Base-by-base conservation (phyloP, 1,139 yeast species). In the Pichia sp. region DNA sequence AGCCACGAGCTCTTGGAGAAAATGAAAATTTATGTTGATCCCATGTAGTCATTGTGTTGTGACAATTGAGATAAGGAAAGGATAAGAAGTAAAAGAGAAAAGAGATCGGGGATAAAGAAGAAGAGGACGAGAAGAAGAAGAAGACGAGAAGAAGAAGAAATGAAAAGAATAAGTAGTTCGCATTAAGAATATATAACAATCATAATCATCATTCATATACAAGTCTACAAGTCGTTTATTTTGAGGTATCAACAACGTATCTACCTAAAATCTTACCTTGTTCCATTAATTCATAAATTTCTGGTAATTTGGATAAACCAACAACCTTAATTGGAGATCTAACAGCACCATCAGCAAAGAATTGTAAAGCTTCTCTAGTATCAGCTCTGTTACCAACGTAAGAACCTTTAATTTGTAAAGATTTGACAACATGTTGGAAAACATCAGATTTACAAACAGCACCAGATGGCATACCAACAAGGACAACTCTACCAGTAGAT, bases 311-410 rank as follows among this genome's bases (percentile, higher is more conserved):
- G 48, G 79, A 71, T 56, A 82, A 70, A 31, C 83, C 82, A 51
- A 77, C 84, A 61, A 83, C 61, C 68, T 74, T 76, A 67, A 80
- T 78, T 55, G 87, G 84, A 53, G 85, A 74, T 58, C 71, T 68
- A 62, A 83, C 81, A 61, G 76, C 70, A 51, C 92, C 92, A 57
- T 86, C 74, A 50, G 71, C 55, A 64, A 79, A 82, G 73, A 82
- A 82, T 57, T 81, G 85, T 55, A 83, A 67, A 49, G 92, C 90
- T 67, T 83, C 92, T 56, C 80, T 76, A 48, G 87, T 72, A 65
- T 84, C 92, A 50, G 82, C 82, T 66, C 90, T 78, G 74, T 82
- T 82, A 55, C 92, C 92, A 51, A 84, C 92, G 61, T 82, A 82
- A 42, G 90, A 82, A 53, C 90, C 92, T 61, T 71, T 76, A 60